phyloP scores from a whole-genome alignment of 139 green algal species.

The Closterium sp. region DNA sequence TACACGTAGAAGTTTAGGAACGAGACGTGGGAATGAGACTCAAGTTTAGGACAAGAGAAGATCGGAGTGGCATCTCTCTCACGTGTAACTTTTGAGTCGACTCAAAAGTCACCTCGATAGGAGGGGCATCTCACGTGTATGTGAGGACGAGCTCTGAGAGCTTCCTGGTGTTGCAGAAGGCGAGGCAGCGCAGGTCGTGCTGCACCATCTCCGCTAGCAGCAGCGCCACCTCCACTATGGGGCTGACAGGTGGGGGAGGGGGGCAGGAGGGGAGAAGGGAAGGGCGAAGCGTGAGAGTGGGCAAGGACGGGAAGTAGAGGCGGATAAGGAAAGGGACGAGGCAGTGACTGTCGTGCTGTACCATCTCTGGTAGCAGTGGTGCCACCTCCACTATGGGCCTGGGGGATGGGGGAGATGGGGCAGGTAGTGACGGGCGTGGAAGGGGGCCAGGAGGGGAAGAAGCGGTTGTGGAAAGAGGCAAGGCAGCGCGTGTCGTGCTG shows the following conservation, averaged over 20 bases:
- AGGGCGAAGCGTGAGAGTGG: not conserved
- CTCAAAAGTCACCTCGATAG: no score
- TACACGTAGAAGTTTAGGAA: no score
- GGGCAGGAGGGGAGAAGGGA: no score
- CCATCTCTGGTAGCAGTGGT: slow-evolving; percentile 72
- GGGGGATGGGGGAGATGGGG: no score
- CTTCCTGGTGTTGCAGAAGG: slow-evolving; percentile 95
- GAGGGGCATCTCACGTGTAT: slow-evolving; percentile 66
- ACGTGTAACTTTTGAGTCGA: no score
- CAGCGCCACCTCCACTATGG: slow-evolving; percentile 83
- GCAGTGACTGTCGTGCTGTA: slow-evolving; percentile 82
- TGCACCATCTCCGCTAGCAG: slow-evolving; percentile 83
- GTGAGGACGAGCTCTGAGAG: slow-evolving; percentile 89
- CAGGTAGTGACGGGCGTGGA: no score
- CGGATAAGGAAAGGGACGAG: slow-evolving; percentile 91
- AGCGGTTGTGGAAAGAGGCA: slow-evolving; percentile 94
- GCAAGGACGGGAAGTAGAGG: slow-evolving; percentile 65
- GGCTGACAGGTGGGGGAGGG: slow-evolving; percentile 14
- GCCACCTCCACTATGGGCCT: not conserved
- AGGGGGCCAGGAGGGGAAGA: not conserved
- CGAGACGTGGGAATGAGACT: no score
- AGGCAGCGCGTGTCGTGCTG: slow-evolving; percentile 85
- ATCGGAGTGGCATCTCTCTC: no score
- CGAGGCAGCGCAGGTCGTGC: slow-evolving; percentile 86
- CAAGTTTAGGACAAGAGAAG: no score